Evolutionary conservation across 306 rosid genomes (phyloP).

Genomic region (Ceratonia siliqua): DNA sequence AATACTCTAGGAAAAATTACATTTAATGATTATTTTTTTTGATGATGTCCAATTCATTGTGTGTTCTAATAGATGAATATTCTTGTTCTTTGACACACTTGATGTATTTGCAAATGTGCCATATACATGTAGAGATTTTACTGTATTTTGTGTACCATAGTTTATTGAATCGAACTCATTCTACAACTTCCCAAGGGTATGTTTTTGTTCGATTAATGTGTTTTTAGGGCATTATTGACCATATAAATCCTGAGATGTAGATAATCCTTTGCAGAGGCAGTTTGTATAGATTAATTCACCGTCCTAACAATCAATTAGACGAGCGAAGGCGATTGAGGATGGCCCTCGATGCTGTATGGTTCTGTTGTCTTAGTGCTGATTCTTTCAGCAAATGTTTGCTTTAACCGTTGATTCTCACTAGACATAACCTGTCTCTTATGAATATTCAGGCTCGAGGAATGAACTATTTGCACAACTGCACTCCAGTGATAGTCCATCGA

Average conservation of each 20-base stretch:
- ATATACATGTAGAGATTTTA: background rate
- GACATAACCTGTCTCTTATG: constrained; percentile 20
- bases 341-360: constrained; percentile 92
- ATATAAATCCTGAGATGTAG: constrained; percentile 35
- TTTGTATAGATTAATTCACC: constrained; percentile 87
- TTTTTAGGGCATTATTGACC: constrained; percentile 9
- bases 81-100: background rate
- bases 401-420: constrained; percentile 17
- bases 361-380: constrained; percentile 32
- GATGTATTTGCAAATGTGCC: constrained; percentile 3
- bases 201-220: constrained; percentile 3
- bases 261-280: constrained; percentile 77
- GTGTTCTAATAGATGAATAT: constrained; percentile 15
- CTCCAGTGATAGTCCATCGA: constrained; percentile 83
- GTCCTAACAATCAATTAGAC: constrained; percentile 89
- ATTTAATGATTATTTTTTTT: background rate
- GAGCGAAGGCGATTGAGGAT: constrained; percentile 83
- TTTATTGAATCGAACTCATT: background rate
- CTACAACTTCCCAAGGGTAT: background rate
- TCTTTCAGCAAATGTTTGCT: constrained; percentile 12
- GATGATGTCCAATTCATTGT: background rate
- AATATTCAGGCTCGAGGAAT: constrained; percentile 87
- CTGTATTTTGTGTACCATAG: background rate
- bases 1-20: background rate
- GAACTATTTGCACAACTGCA: constrained; percentile 89